phyloP scores from a whole-genome alignment of 768 basidiomycete species.

The Mycena floridula region DNA sequence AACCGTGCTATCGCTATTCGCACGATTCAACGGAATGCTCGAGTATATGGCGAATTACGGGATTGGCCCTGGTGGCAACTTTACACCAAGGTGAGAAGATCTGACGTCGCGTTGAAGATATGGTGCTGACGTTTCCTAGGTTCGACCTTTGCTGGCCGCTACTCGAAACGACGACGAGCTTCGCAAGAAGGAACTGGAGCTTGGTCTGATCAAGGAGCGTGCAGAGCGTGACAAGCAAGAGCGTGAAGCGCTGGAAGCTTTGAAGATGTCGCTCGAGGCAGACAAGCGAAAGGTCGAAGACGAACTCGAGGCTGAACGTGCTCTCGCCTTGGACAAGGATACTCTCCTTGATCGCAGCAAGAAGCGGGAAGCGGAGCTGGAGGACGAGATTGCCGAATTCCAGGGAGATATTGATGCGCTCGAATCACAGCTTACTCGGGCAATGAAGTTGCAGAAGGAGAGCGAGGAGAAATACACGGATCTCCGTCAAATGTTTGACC shows the following conservation, averaged over 20 bases:
- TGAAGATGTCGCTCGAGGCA: conserved; percentile 77
- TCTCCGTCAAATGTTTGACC: conserved; percentile 67
- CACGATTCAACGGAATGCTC: conserved; percentile 91
- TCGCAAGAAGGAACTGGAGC: conserved; percentile 78
- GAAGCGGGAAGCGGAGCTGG: conserved; percentile 75
- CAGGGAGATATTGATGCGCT: conserved; percentile 81
- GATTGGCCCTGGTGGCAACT: conserved; percentile 99
- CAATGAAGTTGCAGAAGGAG: conserved; percentile 71
- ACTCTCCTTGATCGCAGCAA: conserved; percentile 76
- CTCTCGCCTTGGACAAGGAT: conserved; percentile 78
- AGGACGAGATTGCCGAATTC: conserved; percentile 76
- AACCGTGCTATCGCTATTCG: conserved; percentile 88
- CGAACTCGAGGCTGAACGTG: conserved; percentile 77
- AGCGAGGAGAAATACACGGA: conserved; percentile 73
- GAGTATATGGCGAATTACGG: conserved; percentile 81
- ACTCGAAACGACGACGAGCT: conserved; percentile 92
- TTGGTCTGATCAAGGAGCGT: conserved; percentile 72
- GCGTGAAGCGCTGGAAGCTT: conserved; percentile 65
- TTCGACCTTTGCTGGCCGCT: conserved; percentile 88
- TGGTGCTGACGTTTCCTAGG: conserved; percentile 32
- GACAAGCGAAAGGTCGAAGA: conserved; percentile 82
- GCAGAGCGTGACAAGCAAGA: conserved; percentile 86
- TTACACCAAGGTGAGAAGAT: conserved; percentile 76
- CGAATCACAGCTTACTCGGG: conserved; percentile 81
- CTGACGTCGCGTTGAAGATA: not conserved